Evolutionary conservation across 208 protist genomes (phyloP).

Genomic region (Wallacemonas sp.): DNA sequence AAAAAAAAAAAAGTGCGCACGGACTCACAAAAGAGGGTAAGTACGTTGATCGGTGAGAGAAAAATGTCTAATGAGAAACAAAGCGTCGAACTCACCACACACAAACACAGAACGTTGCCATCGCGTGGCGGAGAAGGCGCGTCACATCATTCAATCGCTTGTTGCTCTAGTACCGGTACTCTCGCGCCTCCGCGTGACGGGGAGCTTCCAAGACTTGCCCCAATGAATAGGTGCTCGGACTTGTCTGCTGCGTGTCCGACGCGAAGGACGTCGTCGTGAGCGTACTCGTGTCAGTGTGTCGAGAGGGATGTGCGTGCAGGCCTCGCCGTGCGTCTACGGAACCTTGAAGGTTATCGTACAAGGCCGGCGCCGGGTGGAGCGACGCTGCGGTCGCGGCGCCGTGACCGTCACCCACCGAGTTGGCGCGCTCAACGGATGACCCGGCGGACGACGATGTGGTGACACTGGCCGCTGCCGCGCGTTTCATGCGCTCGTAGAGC

Average conservation of each 20-base stretch:
- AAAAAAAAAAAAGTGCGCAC: background rate
- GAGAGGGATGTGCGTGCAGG: background rate
- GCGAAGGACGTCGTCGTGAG: conserved; percentile 2
- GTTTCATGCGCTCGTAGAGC: conserved; percentile 10
- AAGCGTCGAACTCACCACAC: too few species aligned
- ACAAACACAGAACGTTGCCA: background rate
- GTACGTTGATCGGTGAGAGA: background rate
- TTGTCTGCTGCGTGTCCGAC: background rate
- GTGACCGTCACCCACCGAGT: background rate
- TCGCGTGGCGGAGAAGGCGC: too few species aligned
- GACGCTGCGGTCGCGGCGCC: background rate
- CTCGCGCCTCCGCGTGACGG: background rate
- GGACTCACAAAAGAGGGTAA: background rate
- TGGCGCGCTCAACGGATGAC: background rate
- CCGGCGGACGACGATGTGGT: conserved; percentile 3
- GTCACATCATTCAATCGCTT: too few species aligned
- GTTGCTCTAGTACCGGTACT: conserved; percentile 7
- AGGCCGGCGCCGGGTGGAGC: background rate
- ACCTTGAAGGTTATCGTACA: conserved; percentile 10
- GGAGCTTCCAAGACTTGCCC: background rate
- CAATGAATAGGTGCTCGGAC: conserved; percentile 1
- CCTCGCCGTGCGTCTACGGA: too few species aligned
- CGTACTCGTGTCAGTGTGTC: background rate
- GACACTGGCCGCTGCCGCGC: background rate
- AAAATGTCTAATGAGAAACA: too few species aligned